Conservation (phyloP, 148 eudicot species). For the Chenopodium formosanum region DNA sequence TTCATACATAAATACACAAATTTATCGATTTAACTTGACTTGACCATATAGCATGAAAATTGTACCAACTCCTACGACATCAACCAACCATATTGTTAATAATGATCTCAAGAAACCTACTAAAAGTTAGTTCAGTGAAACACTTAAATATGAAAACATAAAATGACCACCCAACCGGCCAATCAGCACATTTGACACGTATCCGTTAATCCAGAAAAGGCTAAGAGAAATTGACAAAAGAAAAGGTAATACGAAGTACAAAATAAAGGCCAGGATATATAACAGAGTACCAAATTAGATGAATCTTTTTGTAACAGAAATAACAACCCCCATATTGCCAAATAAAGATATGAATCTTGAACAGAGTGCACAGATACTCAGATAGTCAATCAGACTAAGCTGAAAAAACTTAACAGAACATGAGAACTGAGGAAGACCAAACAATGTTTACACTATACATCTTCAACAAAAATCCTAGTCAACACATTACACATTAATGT, state of each 20-base stretch:
- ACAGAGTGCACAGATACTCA: constrained; percentile 16
- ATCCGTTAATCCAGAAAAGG: neutral
- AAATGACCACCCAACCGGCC: neutral
- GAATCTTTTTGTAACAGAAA: constrained; percentile 1
- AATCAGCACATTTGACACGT: neutral
- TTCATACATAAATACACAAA: no score
- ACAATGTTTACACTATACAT: constrained; percentile 31
- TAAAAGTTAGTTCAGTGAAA: neutral
- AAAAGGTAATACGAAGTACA: neutral
- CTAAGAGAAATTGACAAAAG: neutral
- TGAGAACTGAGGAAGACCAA: constrained; percentile 4
- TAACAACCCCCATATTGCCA: constrained; percentile 6
- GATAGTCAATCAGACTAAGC: constrained; percentile 23
- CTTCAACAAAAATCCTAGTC: constrained; percentile 25
- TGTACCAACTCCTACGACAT: no score
- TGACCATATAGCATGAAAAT: no score
- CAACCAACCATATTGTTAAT: neutral
- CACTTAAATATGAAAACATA: neutral
- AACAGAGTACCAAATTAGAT: neutral
- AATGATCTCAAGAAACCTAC: neutral
- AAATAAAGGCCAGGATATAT: neutral
- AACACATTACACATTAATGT: constrained; percentile 42
- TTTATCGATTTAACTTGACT: no score
- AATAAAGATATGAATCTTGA: constrained; percentile 14
- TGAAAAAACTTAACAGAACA: constrained; percentile 21